Base-by-base conservation (phyloP, 768 basidiomycete species). In the Termitomyces sp. region DNA sequence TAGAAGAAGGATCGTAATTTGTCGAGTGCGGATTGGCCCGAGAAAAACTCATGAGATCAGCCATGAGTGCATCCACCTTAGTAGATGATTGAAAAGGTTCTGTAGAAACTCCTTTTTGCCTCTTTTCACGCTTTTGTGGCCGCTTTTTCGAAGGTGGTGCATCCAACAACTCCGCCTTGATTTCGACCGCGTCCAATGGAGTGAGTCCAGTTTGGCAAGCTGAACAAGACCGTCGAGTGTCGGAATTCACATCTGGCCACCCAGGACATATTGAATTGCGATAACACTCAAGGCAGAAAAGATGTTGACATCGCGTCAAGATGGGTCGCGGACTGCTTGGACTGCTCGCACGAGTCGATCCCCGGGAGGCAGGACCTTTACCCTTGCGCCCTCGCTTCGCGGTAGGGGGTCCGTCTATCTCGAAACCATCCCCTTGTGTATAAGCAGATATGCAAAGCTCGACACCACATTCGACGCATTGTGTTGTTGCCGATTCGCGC, bases 281-380 rank as follows among this genome's bases (percentile, higher is more conserved):
- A 79, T 94, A 98, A 72, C 97, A 99, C 28, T 75, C 75, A 10
- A 87, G 65, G 72, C 97, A 99, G 71, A 91, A 98, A 32, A 98
- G 79, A 70, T 99, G 97, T 65, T 94, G 91, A 69, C 97, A 99
- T 60, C 89, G 84, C 13, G 97, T 97, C 67, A 99, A 72, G 53
- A 98, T 74, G 0, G 88, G 84, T 26, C 81, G 83, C 3, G 81
- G 79, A 2, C 71, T 72, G 49, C 78, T 75, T 3, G 91, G 91
- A 65, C 90, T 92, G 62, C 74, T 89, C 40, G 87, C 83, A 33
- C 91, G 82, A 41, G 92, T 92, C 1, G 87, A 79, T 1, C 76
- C 76, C n/a, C 90, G 84, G 44, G 90, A 91, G 20, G 75, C 58
- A 11, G 72, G 58, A 16, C 74, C 74, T 67, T 89, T 87, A 26